Base-by-base conservation (phyloP, 306 rosid genomes). In the Astragalus glycyphyllos region DNA sequence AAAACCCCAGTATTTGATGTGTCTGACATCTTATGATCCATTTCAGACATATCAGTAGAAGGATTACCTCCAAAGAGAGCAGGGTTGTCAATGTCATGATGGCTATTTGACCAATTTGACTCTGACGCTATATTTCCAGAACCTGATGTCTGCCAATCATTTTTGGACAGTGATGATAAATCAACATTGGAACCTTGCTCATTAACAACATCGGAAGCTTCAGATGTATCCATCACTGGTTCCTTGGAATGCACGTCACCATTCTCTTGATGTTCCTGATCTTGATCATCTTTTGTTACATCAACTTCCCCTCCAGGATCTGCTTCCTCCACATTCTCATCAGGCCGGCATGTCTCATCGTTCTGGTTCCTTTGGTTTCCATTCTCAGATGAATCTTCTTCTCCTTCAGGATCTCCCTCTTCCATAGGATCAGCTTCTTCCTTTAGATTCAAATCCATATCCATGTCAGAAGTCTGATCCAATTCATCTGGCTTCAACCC, bases 311-410 rank as follows among this genome's bases (percentile, higher is more conserved):
- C 23, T 20, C 87, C 87, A 7, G 84, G 50, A 67, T 68, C 74
- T 40, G 82, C 87, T 68, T 93, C 96, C 51, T 66, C 90, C 92
- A 83, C 86, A 75, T 58, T 77, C 83, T 90, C 95, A 65, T 94
- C 97, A 4, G 71, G 69, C 29, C 82, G 84, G 80, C 35, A 4
- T 31, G 81, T 66, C 50, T 69, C 83, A 9, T 88, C 87, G 48
- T 82, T 86, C 60, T 60, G 72, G 50, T 71, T 60, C 20, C 35
- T 69, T 46, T 72, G 47, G 15, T 56, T 77, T 32, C 34, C 81
- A 58, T 80, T 65, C 71, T 80, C 90, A 37, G 58, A 77, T 54
- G 69, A n/a, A 55, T 84, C 84, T 66, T 50, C 83, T 42, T 74
- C 77, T 71, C 54, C 81, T 70, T 59, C 85, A 53, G 74, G 78